These are phyloP conservation scores for Eucalyptus urophylla DNA, from an alignment of 345 rosid genomes.

Conservation along the genomic window DNA sequence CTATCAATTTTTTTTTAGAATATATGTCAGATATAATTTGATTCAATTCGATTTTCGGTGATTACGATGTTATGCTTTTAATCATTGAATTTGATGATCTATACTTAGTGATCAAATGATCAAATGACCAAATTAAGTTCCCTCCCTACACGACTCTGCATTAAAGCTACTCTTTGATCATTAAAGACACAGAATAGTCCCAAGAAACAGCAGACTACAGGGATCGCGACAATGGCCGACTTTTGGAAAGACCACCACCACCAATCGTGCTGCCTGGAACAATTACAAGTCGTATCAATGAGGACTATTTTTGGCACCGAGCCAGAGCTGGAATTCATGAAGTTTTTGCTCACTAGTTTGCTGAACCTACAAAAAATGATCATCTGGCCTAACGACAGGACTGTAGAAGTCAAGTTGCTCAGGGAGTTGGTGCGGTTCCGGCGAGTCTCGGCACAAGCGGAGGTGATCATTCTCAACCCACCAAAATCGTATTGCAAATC, in stretches of 20 bases:
- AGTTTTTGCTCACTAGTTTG: conserved; percentile 39
- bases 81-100: too few relatives aligned
- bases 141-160: neutral
- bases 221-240: neutral
- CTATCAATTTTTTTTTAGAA: neutral
- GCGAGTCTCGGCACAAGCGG: conserved; percentile 35
- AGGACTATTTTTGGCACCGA: conserved; percentile 20
- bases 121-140: neutral
- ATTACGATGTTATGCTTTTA: neutral
- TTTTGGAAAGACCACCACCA: conserved; percentile 27
- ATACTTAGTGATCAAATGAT: too few relatives aligned
- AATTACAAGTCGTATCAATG: conserved; percentile 15
- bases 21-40: neutral
- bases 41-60: neutral
- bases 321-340: conserved; percentile 38
- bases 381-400: conserved; percentile 19
- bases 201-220: conserved; percentile 11
- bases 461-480: conserved; percentile 8
- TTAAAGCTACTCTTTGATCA: neutral
- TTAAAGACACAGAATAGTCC: conserved; percentile 4
- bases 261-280: neutral
- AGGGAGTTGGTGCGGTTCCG: conserved; percentile 36
- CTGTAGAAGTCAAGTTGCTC: conserved; percentile 26
- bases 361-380: conserved; percentile 40
- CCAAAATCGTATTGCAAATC: neutral